phyloP scores from a whole-genome alignment of 129 eudicot species.

The Calendula officinalis region DNA sequence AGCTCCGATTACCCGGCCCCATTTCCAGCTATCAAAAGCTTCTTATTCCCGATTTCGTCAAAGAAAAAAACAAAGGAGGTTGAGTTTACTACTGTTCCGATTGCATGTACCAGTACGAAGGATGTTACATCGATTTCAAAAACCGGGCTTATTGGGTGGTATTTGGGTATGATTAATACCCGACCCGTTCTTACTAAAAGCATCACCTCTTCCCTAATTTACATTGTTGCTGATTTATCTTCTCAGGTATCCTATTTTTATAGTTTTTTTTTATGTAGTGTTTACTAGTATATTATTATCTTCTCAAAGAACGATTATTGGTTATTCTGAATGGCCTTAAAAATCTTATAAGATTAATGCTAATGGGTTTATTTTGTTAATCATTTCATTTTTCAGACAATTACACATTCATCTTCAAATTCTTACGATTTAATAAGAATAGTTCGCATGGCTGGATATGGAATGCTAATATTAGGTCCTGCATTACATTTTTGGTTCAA shows the following conservation, averaged over 20 bases:
- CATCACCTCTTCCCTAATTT: slow-evolving; percentile 61
- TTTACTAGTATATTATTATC: not conserved
- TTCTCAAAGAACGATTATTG: no score
- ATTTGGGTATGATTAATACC: slow-evolving; percentile 64
- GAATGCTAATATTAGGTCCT: slow-evolving; percentile 74
- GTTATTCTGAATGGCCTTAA: not conserved
- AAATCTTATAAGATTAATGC: not conserved
- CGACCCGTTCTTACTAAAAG: slow-evolving; percentile 81
- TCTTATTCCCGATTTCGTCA: slow-evolving; percentile 9
- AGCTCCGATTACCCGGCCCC: slow-evolving; percentile 6
- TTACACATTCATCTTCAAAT: slow-evolving; percentile 46
- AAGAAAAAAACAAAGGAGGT: slow-evolving; percentile 33
- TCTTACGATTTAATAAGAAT: slow-evolving; percentile 67
- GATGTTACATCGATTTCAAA: slow-evolving; percentile 25
- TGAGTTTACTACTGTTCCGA: slow-evolving; percentile 25
- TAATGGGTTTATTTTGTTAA: slow-evolving; percentile 4
- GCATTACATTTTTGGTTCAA: slow-evolving; percentile 84
- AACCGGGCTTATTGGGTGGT: slow-evolving; percentile 60
- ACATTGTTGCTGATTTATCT: slow-evolving; percentile 72
- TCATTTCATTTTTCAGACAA: slow-evolving; percentile 38
- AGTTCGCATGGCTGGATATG: slow-evolving; percentile 88
- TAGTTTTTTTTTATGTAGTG: not conserved
- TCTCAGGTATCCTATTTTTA: slow-evolving; percentile 59
- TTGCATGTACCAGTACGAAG: slow-evolving; percentile 15
- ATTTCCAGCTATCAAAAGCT: not conserved